These are phyloP conservation scores for Penicillium cinerascens DNA, from an alignment of 495 filamentous ascomycete genomes.

Conservation along the genomic window DNA sequence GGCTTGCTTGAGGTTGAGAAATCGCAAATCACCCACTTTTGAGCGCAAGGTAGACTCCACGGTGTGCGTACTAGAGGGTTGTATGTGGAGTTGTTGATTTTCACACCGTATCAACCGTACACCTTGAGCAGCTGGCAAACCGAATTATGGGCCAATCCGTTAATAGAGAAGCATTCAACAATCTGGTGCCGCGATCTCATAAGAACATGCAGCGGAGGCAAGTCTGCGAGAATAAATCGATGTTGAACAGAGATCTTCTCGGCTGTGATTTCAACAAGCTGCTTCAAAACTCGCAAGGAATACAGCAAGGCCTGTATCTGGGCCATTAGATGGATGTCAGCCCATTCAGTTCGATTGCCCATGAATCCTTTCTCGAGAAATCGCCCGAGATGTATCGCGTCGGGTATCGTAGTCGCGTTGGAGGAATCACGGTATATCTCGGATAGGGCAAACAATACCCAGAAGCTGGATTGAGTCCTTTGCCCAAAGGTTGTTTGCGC, in stretches of 20 bases:
- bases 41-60: background rate
- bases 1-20: background rate
- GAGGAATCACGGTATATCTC: constrained; percentile 22
- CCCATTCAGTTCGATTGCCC: constrained; percentile 45
- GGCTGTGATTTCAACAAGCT: constrained; percentile 41
- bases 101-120: constrained; percentile 5
- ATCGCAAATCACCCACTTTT: background rate
- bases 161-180: constrained; percentile 7
- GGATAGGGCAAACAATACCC: constrained; percentile 35
- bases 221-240: constrained; percentile 12
- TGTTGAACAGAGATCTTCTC: constrained; percentile 3
- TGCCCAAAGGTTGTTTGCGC: constrained; percentile 11
- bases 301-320: constrained; percentile 62
- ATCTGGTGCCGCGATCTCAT: constrained; percentile 26
- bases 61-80: background rate
- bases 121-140: constrained; percentile 15
- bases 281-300: constrained; percentile 61
- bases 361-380: constrained; percentile 28
- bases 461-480: constrained; percentile 19
- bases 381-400: constrained; percentile 12
- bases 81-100: background rate
- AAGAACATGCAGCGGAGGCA: constrained; percentile 35
- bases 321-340: constrained; percentile 59
- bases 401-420: constrained; percentile 8
- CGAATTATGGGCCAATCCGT: constrained; percentile 3